Evolutionary conservation across 73 alveolate species (phyloP).

Genomic region (Tetrahymena thermophila): DNA sequence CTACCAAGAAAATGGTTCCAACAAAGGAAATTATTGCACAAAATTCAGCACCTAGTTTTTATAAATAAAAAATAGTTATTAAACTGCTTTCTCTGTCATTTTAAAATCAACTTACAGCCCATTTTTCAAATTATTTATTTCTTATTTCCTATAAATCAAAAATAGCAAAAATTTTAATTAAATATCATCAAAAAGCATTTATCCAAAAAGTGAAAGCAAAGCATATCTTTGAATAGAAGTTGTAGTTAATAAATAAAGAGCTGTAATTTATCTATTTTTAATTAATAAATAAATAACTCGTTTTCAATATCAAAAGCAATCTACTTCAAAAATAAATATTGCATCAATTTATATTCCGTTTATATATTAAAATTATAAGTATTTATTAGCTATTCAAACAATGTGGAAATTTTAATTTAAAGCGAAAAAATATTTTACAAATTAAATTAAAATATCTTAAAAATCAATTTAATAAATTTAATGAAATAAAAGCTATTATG

Average conservation of each 20-base stretch:
- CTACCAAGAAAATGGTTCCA: neutral
- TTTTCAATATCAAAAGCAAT: neutral
- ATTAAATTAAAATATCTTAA: too few relatives aligned
- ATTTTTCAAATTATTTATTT: neutral
- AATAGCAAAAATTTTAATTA: neutral
- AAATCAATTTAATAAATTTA: too few relatives aligned
- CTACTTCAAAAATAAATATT: neutral
- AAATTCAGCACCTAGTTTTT: neutral
- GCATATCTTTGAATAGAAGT: neutral
- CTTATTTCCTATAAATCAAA: neutral
- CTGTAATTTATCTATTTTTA: neutral
- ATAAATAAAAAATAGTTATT: neutral
- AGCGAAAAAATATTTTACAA: too few relatives aligned
- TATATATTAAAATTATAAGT: too few relatives aligned
- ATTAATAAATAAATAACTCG: neutral
- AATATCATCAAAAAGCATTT: neutral
- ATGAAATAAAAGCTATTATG: too few relatives aligned
- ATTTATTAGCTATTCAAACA: too few relatives aligned
- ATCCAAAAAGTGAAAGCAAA: neutral
- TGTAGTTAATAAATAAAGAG: neutral
- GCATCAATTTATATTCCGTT: neutral
- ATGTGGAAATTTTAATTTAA: too few relatives aligned
- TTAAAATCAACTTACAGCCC: neutral
- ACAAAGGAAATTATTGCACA: neutral
- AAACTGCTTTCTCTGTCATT: neutral